These are phyloP conservation scores for Penicillium verhagenii DNA, from an alignment of 495 filamentous ascomycete species.

Conservation along the genomic window DNA sequence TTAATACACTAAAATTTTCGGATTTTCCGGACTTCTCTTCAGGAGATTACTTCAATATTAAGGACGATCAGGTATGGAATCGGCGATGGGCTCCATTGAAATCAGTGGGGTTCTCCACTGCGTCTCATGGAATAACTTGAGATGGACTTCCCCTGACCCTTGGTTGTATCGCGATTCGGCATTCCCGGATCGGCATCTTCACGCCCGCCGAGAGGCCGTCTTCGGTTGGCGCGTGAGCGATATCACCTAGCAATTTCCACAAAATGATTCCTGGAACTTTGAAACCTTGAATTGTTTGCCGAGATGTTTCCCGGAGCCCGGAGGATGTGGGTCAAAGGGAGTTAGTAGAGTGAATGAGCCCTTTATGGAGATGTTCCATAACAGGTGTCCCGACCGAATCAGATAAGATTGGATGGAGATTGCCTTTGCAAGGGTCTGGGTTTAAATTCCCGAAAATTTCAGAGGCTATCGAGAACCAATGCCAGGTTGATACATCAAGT, in stretches of 20 bases:
- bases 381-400: no score
- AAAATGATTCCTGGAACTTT: neutral
- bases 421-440: no score
- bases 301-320: neutral
- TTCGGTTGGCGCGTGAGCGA: neutral
- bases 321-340: neutral
- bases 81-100: neutral
- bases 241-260: neutral
- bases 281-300: neutral
- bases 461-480: neutral
- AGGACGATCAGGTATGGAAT: neutral
- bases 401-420: neutral
- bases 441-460: no score
- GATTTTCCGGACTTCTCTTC: neutral
- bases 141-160: neutral
- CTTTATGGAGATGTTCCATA: no score
- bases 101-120: neutral
- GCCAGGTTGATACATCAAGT: no score
- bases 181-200: constrained; percentile 15
- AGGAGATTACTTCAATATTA: neutral
- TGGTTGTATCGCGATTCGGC: constrained; percentile 1
- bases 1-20: neutral
- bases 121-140: neutral
- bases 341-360: no score
- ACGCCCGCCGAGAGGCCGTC: neutral